Percentiles rank a stretch among this genome's conserved stretches.
Conservation (phyloP, 768 basidiomycete species). For the Hygrophorus pudorinus region DNA sequence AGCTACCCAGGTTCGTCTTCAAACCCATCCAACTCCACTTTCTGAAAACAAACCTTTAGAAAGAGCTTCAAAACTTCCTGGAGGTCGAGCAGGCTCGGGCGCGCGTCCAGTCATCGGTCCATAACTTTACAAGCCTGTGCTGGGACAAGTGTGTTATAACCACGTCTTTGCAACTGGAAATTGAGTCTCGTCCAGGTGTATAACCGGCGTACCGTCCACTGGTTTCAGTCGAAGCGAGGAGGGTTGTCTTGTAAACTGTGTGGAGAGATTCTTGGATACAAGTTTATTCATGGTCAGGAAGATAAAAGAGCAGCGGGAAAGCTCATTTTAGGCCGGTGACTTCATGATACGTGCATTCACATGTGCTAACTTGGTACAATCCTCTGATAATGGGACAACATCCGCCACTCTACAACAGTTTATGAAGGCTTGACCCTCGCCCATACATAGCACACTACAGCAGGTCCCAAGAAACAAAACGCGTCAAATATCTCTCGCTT, state of each 20-base stretch:
- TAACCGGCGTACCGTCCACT: conserved; percentile 68
- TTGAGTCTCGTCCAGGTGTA: conserved; percentile 43
- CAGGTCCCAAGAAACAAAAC: conserved; percentile 63
- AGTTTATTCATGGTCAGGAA: conserved; percentile 73
- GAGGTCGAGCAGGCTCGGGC: conserved; percentile 69
- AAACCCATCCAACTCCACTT: not conserved
- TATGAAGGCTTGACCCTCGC: conserved; percentile 16
- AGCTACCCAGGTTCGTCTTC: conserved; percentile 50
- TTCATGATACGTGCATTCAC: not conserved
- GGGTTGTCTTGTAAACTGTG: conserved; percentile 79
- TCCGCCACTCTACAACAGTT: not conserved
- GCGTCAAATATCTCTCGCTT: conserved; percentile 52
- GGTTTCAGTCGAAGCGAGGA: conserved; percentile 75
- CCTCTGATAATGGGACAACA: no score
- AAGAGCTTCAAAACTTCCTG: conserved; percentile 72
- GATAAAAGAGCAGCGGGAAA: conserved; percentile 37
- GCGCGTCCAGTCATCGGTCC: conserved; percentile 56
- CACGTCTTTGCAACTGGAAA: conserved; percentile 4
- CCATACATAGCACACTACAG: conserved; percentile 39
- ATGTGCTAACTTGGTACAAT: no score
- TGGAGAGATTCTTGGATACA: conserved; percentile 85
- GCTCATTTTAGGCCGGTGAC: conserved; percentile 4
- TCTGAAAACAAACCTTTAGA: conserved; percentile 33
- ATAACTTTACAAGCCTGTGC: conserved; percentile 73
- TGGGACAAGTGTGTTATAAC: conserved; percentile 78